Conservation (phyloP, 441 rosid species). For the Syzygium syzygioides region DNA sequence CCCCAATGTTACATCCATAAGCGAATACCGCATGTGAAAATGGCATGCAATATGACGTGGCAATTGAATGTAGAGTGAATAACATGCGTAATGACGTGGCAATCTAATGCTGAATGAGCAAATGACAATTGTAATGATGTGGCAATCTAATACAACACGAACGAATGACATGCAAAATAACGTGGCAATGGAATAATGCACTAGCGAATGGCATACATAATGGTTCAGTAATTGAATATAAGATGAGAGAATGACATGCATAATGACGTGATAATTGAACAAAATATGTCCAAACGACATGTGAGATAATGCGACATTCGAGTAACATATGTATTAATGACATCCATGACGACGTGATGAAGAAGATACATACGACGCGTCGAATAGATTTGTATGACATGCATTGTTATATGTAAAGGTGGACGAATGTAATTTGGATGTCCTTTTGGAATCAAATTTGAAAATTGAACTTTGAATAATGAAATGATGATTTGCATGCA, state of each 20-base stretch:
- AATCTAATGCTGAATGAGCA: not conserved
- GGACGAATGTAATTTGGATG: not conserved
- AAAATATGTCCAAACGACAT: not conserved
- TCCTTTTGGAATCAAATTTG: not conserved
- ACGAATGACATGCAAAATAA: not conserved
- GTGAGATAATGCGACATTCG: not conserved
- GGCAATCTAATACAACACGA: not conserved
- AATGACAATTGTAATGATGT: not conserved
- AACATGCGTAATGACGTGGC: not conserved
- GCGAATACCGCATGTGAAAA: too few relatives aligned
- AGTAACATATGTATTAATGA: not conserved
- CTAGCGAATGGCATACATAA: not conserved
- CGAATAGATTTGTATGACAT: not conserved
- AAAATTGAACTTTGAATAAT: not conserved
- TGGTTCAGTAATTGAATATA: not conserved
- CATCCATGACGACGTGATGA: not conserved
- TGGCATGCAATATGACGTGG: too few relatives aligned
- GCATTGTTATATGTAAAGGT: not conserved
- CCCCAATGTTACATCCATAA: too few relatives aligned
- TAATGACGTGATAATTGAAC: not conserved
- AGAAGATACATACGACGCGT: not conserved
- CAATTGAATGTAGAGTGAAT: not conserved
- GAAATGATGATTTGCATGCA: not conserved
- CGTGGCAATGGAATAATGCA: not conserved
- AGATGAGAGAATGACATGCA: not conserved